A percentile compares a stretch with the other conserved stretches of the same genome.
Evolutionary conservation across 495 filamentous ascomycete genomes (phyloP).

Genomic region (Neohortaea acidophila): DNA sequence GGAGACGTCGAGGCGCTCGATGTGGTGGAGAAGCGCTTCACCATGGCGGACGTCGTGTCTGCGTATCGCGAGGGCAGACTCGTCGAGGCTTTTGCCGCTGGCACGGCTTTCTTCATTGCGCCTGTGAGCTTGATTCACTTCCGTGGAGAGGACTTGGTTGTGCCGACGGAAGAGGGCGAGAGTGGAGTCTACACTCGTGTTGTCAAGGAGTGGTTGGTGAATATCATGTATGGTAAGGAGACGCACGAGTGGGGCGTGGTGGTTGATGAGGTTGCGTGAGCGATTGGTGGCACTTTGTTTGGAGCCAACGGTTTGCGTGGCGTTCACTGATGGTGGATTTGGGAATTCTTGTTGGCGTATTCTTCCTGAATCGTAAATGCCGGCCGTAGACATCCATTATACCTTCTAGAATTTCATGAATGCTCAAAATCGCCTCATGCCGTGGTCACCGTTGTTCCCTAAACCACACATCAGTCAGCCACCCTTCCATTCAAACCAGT

Average conservation of each 20-base stretch:
- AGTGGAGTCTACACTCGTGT: conserved; percentile 47
- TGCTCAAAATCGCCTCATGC: no score
- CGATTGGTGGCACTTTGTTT: not conserved
- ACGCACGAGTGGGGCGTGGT: conserved; percentile 67
- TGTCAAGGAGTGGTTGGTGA: conserved; percentile 63
- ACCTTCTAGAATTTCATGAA: no score
- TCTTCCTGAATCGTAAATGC: no score
- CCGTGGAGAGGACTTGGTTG: conserved; percentile 48
- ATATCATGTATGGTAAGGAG: conserved; percentile 78
- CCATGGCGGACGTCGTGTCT: conserved; percentile 60
- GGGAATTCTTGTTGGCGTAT: no score
- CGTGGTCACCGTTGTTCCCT: no score
- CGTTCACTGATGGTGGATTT: no score
- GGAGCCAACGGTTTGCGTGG: no score
- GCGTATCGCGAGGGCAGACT: conserved; percentile 62
- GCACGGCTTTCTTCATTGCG: conserved; percentile 80
- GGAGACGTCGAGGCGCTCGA: conserved; percentile 40
- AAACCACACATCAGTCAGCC: no score
- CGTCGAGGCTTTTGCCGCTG: conserved; percentile 71
- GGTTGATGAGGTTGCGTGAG: conserved; percentile 26
- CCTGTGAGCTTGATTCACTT: conserved; percentile 61
- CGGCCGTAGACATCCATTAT: no score
- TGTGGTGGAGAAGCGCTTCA: conserved; percentile 65
- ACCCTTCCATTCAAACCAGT: no score
- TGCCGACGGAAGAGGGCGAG: conserved; percentile 44